phyloP scores from a whole-genome alignment of 306 rosid genomes.

The Rosa chinensis region DNA sequence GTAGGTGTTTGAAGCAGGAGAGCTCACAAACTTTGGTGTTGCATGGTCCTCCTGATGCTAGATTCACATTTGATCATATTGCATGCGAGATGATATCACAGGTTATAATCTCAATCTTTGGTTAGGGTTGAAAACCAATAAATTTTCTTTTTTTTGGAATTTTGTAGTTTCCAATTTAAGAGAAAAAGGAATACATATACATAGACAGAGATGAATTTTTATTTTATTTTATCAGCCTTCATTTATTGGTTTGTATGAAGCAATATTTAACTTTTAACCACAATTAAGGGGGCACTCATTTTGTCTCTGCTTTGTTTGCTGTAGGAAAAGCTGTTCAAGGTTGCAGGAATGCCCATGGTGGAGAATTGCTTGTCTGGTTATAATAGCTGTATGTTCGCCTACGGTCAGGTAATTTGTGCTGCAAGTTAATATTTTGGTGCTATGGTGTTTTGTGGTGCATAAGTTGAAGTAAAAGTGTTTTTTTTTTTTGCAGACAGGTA shows the following conservation, averaged over 20 bases:
- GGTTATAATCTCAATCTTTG: slow-evolving; percentile 35
- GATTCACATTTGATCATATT: slow-evolving; percentile 90
- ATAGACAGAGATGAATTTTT: background rate
- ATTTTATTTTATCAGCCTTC: background rate
- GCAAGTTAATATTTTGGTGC: slow-evolving; percentile 5
- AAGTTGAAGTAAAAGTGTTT: slow-evolving; percentile 28
- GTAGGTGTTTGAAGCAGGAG: slow-evolving; percentile 86
- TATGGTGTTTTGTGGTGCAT: slow-evolving; percentile 16
- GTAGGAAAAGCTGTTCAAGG: slow-evolving; percentile 80
- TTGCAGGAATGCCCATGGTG: slow-evolving; percentile 92
- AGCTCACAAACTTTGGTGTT: slow-evolving; percentile 69
- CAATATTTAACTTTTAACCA: background rate
- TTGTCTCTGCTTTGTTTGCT: slow-evolving; percentile 22
- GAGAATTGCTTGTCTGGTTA: slow-evolving; percentile 98
- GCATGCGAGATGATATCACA: slow-evolving; percentile 84
- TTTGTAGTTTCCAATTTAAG: background rate
- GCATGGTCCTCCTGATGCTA: slow-evolving; percentile 94
- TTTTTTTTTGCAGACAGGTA: slow-evolving; percentile 71
- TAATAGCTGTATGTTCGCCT: slow-evolving; percentile 95
- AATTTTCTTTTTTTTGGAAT: background rate
- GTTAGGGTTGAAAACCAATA: background rate
- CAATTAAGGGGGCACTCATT: slow-evolving; percentile 11
- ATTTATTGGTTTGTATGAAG: background rate
- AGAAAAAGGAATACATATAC: background rate
- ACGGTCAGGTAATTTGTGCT: slow-evolving; percentile 72